Conservation (phyloP, 2,329 filamentous ascomycete species). For the Ilyonectria sp. region DNA sequence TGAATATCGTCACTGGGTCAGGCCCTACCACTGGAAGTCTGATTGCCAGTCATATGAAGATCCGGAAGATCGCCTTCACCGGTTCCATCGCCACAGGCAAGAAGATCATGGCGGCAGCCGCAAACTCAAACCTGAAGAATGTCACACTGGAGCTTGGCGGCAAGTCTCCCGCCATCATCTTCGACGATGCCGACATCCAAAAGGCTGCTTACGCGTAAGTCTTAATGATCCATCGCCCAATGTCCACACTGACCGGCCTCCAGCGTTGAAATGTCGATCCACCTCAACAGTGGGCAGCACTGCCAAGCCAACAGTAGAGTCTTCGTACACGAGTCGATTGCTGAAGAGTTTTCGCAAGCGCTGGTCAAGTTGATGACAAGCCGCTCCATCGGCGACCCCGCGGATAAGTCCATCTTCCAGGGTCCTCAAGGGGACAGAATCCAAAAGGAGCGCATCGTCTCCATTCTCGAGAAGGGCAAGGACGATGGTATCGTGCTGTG, state of each 20-base stretch:
- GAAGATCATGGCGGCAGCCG: slow-evolving; percentile 77
- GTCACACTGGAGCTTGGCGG: slow-evolving; percentile 72
- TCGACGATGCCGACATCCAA: slow-evolving; percentile 70
- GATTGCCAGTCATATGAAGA: slow-evolving; percentile 31
- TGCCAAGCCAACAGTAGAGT: slow-evolving; percentile 71
- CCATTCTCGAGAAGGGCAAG: background rate
- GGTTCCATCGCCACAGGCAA: slow-evolving; percentile 77
- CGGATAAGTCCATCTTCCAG: slow-evolving; percentile 65
- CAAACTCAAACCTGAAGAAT: slow-evolving; percentile 69
- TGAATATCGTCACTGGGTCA: slow-evolving; percentile 34
- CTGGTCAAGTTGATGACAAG: background rate
- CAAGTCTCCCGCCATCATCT: slow-evolving; percentile 70
- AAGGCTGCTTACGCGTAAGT: slow-evolving; percentile 58
- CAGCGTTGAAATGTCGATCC: slow-evolving; percentile 50
- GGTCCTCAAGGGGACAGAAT: slow-evolving; percentile 31
- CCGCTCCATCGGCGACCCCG: background rate
- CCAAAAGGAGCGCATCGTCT: background rate
- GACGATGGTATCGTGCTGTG: background rate
- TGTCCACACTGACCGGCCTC: background rate
- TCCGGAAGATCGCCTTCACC: slow-evolving; percentile 30
- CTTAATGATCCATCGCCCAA: background rate
- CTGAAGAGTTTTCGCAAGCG: slow-evolving; percentile 62
- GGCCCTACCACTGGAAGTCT: slow-evolving; percentile 9
- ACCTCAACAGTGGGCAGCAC: slow-evolving; percentile 67
- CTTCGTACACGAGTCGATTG: slow-evolving; percentile 66